Evolutionary conservation across 345 rosid genomes (phyloP).

Genomic region (Aurinia saxatilis): DNA sequence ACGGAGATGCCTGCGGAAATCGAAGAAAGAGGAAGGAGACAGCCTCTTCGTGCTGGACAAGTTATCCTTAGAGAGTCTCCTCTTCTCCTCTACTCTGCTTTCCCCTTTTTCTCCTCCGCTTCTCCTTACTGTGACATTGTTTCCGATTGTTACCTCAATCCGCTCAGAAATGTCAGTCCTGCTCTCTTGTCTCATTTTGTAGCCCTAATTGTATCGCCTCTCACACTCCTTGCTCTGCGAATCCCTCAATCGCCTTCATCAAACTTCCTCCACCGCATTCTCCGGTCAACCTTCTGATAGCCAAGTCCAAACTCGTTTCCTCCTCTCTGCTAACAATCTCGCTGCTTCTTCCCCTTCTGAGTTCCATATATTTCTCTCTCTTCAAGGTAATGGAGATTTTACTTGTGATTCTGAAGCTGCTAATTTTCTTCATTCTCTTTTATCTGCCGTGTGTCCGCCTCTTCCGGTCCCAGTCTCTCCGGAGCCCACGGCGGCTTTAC

Average conservation of each 20-base stretch:
- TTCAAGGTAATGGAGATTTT: slow-evolving; percentile 47
- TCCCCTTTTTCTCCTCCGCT: slow-evolving; percentile 33
- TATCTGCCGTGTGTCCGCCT: slow-evolving; percentile 48
- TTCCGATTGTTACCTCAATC: slow-evolving; percentile 31
- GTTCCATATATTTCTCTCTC: slow-evolving; percentile 56
- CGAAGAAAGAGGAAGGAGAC: slow-evolving; percentile 57
- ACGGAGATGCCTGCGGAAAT: slow-evolving; percentile 35
- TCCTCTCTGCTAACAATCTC: slow-evolving; percentile 66
- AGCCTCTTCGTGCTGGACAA: slow-evolving; percentile 57
- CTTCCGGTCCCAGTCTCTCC: slow-evolving; percentile 29
- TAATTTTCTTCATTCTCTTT: slow-evolving; percentile 46
- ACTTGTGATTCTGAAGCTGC: slow-evolving; percentile 25
- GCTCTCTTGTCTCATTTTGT: slow-evolving; percentile 50
- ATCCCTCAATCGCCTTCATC: slow-evolving; percentile 43
- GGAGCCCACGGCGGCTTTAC: slow-evolving; percentile 48
- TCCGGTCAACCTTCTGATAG: slow-evolving; percentile 40
- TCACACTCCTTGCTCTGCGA: slow-evolving; percentile 69
- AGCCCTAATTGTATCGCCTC: slow-evolving; percentile 39
- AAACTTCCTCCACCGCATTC: slow-evolving; percentile 23
- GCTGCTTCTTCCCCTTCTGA: slow-evolving; percentile 43
- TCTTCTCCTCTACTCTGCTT: slow-evolving; percentile 62
- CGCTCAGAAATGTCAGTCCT: slow-evolving; percentile 35
- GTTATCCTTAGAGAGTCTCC: slow-evolving; percentile 69
- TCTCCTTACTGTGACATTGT: slow-evolving; percentile 56
- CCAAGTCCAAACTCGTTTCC: slow-evolving; percentile 67